Evolutionary conservation across 495 filamentous ascomycete genomes (phyloP).

Genomic region (Aspergillus avenaceus): DNA sequence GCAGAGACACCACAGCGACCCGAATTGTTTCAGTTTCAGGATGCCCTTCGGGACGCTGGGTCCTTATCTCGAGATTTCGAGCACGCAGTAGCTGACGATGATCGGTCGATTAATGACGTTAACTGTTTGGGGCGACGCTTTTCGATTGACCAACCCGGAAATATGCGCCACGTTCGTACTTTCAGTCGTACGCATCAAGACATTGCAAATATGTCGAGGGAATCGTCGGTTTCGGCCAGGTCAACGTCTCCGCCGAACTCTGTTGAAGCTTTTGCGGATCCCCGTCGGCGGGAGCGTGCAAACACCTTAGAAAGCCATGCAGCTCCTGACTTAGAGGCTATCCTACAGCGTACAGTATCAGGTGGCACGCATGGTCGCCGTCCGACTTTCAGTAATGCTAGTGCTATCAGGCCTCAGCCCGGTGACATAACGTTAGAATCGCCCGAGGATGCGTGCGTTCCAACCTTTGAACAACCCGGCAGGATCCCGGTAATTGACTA

Average conservation of each 20-base stretch:
- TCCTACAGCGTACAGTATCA: slow-evolving; percentile 69
- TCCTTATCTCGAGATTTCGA: slow-evolving; percentile 69
- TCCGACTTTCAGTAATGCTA: slow-evolving; percentile 59
- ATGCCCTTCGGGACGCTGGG: slow-evolving; percentile 39
- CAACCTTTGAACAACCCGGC: slow-evolving; percentile 48
- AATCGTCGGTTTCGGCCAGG: slow-evolving; percentile 58
- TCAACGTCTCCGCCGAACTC: slow-evolving; percentile 91
- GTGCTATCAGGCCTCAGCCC: slow-evolving; percentile 41
- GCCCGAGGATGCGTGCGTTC: slow-evolving; percentile 86
- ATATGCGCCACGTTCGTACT: slow-evolving; percentile 34
- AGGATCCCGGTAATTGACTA: slow-evolving; percentile 72
- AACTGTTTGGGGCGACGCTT: slow-evolving; percentile 37
- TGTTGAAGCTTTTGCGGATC: slow-evolving; percentile 92
- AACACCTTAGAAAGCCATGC: slow-evolving; percentile 59
- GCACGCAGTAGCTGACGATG: slow-evolving; percentile 80
- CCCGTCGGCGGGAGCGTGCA: slow-evolving; percentile 60
- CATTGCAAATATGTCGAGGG: slow-evolving; percentile 37
- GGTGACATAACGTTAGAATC: slow-evolving; percentile 39
- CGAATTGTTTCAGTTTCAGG: slow-evolving; percentile 48
- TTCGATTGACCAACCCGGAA: slow-evolving; percentile 34
- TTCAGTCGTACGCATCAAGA: slow-evolving; percentile 43
- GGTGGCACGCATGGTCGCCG: slow-evolving; percentile 58
- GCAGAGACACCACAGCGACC: slow-evolving; percentile 34
- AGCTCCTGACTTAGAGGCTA: slow-evolving; percentile 53
- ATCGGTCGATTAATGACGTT: slow-evolving; percentile 44